A percentile compares a stretch with the other conserved stretches of the same genome.
These are phyloP conservation scores for Sedum album DNA, from an alignment of 164 flowering plant species.

Conservation along the genomic window DNA sequence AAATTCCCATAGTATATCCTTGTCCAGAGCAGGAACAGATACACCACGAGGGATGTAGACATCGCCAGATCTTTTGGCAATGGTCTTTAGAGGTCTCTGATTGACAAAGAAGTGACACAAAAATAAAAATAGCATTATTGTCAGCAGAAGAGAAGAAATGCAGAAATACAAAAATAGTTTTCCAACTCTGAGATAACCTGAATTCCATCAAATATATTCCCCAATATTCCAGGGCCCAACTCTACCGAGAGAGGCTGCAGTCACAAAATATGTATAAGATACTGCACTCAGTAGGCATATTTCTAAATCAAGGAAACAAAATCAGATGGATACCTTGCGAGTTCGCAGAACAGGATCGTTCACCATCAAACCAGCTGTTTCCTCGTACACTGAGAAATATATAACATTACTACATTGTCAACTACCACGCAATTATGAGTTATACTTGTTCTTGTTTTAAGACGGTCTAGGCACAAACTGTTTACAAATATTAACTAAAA, in stretches of 20 bases:
- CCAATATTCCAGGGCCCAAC: conserved; percentile 95
- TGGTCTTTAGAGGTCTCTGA: conserved; percentile 95
- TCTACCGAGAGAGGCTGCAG: conserved; percentile 95
- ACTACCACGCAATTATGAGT: too few species aligned
- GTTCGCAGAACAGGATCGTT: conserved; percentile 93
- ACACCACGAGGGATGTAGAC: conserved; percentile 99
- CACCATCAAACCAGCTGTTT: conserved; percentile 93
- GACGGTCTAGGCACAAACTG: too few species aligned
- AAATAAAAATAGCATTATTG: neutral
- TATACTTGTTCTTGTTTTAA: too few species aligned
- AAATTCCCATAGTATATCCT: conserved; percentile 92
- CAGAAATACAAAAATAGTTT: neutral
- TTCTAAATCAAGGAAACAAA: neutral
- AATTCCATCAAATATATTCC: conserved; percentile 96
- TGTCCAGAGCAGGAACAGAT: conserved; percentile 95
- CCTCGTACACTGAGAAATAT: conserved; percentile 73
- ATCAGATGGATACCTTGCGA: conserved; percentile 13
- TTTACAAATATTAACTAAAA: too few species aligned
- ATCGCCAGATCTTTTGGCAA: conserved; percentile 88
- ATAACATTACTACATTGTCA: neutral
- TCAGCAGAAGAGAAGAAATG: neutral
- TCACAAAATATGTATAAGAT: conserved; percentile 1
- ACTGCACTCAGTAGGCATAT: neutral
- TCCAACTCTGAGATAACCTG: conserved; percentile 46
- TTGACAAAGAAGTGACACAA: too few species aligned